Evolutionary conservation across 805 yeast species (phyloP), one percentile per base, ranked within the genome.

Genomic region (Lachancea nothofagi): DNA sequence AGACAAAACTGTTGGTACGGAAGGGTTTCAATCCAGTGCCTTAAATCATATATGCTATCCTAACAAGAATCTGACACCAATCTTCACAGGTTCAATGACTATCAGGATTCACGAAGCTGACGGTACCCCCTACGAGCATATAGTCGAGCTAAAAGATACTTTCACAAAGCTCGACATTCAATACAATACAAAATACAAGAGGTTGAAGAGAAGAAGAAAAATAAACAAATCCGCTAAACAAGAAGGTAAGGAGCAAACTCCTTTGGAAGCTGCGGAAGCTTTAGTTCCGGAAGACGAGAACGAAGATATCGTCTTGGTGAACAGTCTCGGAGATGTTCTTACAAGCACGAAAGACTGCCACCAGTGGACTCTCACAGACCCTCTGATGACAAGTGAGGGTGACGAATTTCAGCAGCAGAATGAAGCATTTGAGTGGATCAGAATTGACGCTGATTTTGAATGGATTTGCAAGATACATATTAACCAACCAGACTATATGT

Each of bases 121-220:
- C 61, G 98, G 98, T 7, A 87, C 97, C 0, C 98, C 99, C 0
- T 93, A 93, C 56, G 99, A 93, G 55, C 99, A 93, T 59, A 90
- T 93, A 34, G 96, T 93, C 17, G 94, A 87, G 48, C 67, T 93
- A 38, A 85, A 87, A 51, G 97, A 90, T 31, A 75, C 78, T 1
- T 78, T 80, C 49, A 85, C 95, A 0, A 87, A 85, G 55, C 68
- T 93, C 32, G 98, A 93, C 55, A 87, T 93, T 34, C 97, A 87
- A 56, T 93, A 93, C 64, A 93, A 93, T 61, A 87, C 97, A 4
- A 90, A 88, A 59, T 87, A 86, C 58, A 85, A 87, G 62, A 77
- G 95, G 46, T 64, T 83, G 42, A 85, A 82, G 53, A 78, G 85
- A 49, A 75, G 73, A 41, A 72, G 70, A 41, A 67, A 59, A 46